Evolutionary conservation across 768 basidiomycete species (phyloP), one percentile per base, ranked within the genome.

Genomic region (Rhizopogon vesiculosus): DNA sequence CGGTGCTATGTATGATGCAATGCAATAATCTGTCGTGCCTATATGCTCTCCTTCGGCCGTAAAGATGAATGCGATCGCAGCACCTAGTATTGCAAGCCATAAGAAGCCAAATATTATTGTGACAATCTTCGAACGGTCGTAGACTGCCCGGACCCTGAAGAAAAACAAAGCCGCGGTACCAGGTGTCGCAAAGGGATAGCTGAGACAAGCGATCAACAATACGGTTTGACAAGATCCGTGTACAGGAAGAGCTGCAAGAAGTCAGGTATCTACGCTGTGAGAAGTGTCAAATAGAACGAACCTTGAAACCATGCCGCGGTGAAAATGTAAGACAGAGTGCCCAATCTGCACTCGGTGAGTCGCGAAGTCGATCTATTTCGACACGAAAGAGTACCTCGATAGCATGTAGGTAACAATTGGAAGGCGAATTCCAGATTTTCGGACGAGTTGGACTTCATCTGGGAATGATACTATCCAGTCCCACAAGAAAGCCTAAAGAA

Each of bases 1-100:
- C 2, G 45, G 51, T 42, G 65, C 56, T 16, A 73, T 44, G 10
- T 51, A 52, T 7, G 66, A 62, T 33, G 61, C 60, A 4, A 67
- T 59, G 53, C 75, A 76, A 42, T 72, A 66, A 12, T 60, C 51
- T 3, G 75, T 75, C 3, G 66, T 62, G 6, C 69, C 70, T 31
- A 75, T 62, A 43, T 67, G 60, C 8, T 29, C 54, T 1, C 57
- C 62, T 19, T 57, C 57, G 29, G 65, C 51, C 16, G 63, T 65
- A 7, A 68, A 58, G 10, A 66, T 65, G 5, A 70, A 59, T 2
- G 69, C 63, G 5, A 71, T 4, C 16, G 65, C 61, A 8, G 59
- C 56, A 7, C 59, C 69, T 8, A 74, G 53, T 8, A 65, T 66
- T 0, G 48, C 52, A 7, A 75, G 56, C 64, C 72, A 70, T 1